Conservation (phyloP, 345 rosid genomes). For the Gossypium bickii region DNA sequence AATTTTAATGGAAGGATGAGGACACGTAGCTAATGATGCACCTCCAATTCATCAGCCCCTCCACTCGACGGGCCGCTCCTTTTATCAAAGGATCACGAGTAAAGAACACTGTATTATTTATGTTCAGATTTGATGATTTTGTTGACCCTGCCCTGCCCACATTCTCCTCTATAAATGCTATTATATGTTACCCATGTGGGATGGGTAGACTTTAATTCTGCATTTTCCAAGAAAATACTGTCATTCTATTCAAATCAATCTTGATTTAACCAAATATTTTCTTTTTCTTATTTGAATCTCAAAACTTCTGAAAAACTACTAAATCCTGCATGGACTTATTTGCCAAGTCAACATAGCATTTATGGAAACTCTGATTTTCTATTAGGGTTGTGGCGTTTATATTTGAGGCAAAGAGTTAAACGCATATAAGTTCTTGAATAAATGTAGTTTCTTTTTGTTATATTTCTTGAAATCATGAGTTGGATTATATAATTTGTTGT, state of each 20-base stretch:
- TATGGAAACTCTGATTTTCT: too few relatives aligned
- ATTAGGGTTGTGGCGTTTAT: too few relatives aligned
- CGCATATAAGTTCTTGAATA: not conserved
- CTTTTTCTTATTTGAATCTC: too few relatives aligned
- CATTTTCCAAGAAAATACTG: not conserved
- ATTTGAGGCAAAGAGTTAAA: not conserved
- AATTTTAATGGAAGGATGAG: not conserved
- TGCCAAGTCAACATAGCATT: too few relatives aligned
- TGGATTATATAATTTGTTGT: not conserved
- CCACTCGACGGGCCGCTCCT: too few relatives aligned
- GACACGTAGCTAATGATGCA: slow-evolving; percentile 3
- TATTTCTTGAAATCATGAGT: not conserved
- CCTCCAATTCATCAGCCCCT: not conserved
- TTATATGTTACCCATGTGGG: not conserved
- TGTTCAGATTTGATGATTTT: not conserved
- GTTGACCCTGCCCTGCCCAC: slow-evolving; percentile 1
- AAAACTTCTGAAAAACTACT: too few relatives aligned
- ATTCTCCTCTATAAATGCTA: slow-evolving; percentile 7
- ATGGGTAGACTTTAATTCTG: not conserved
- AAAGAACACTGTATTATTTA: not conserved
- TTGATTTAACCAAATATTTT: not conserved
- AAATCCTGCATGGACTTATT: too few relatives aligned
- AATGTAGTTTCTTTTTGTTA: not conserved
- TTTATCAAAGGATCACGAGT: too few relatives aligned
- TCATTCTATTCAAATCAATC: not conserved